Evolutionary conservation across 495 filamentous ascomycete species (phyloP), one percentile per base, ranked within the genome.

Genomic region (Friedmanniomyces simplex): DNA sequence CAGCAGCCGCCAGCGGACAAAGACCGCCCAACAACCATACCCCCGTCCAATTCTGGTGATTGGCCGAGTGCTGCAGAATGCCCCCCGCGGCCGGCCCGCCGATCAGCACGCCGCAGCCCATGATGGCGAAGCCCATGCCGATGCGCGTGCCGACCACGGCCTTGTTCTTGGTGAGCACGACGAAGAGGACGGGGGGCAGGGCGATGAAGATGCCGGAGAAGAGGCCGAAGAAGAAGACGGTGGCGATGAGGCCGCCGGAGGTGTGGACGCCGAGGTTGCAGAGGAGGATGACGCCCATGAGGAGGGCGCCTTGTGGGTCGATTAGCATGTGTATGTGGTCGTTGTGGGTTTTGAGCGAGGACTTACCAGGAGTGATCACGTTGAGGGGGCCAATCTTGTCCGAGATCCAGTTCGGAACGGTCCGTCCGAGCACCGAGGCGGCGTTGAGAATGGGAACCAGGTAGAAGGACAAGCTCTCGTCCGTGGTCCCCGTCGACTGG

Each of bases 381-480:
- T 70, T 70, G 26, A 68, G 58, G 3, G 47, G 46, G 7, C 66
- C 67, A 25, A 64, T 64, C 34, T 62, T 61, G 58, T 68, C 68
- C 10, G 60, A 37, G 2, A 66, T 26, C 41, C 16, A 6, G 59
- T 66, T 66, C 28, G 68, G 68, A 1, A 69, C 11, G 12, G 64
- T 68, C 1, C 68, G 68, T 1, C 68, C 66, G 11, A 68, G 42
- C 10, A 66, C 50, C 21, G 68, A 68, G 12, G 54, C 66, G 47
- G 64, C 67, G 58, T 69, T 68, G n/a, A 64, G 46, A 53, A 68
- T 68, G 34, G 66, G 57, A 7, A 57, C 47, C 20, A 61, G 34
- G 56, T 67, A 67, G 57, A 64, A 66, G 3, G 59, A 61, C 36
- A 68, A 30, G 22, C 52, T 60, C 1, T 24, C 26, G 50, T 53